phyloP scores from a whole-genome alignment of 78 protist species.

The Chrysochromulina parva region DNA sequence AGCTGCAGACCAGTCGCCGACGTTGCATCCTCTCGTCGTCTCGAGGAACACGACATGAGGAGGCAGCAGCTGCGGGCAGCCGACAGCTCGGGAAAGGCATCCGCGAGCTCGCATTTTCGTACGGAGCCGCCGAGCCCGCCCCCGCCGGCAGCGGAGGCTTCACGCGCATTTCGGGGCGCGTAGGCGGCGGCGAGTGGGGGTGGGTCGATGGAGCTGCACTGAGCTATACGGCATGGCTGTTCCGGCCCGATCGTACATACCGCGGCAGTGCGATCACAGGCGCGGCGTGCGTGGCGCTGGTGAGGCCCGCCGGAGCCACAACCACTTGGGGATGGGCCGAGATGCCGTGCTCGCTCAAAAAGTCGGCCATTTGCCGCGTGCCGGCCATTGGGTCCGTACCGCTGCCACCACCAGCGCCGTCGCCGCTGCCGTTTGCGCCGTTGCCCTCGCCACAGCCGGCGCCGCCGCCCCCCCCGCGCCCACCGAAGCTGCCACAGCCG shows the following conservation, averaged over 20 bases:
- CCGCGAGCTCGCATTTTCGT: no score
- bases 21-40: no score
- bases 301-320: background rate
- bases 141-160: no score
- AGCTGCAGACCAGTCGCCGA: background rate
- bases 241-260: background rate
- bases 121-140: no score
- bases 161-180: background rate
- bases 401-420: background rate
- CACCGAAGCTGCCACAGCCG: background rate
- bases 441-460: background rate
- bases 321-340: background rate
- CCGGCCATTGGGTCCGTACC: background rate
- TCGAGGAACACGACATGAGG: no score
- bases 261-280: background rate
- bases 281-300: background rate
- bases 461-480: background rate
- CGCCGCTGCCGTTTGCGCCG: background rate
- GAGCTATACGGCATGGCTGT: background rate
- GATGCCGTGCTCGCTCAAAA: background rate
- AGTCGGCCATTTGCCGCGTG: background rate
- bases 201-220: background rate
- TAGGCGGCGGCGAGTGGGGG: conserved; percentile 14
- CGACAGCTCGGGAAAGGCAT: no score
- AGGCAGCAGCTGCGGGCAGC: no score